phyloP scores from a whole-genome alignment of 2,329 filamentous ascomycete genomes.

The Penicillium sp. region DNA sequence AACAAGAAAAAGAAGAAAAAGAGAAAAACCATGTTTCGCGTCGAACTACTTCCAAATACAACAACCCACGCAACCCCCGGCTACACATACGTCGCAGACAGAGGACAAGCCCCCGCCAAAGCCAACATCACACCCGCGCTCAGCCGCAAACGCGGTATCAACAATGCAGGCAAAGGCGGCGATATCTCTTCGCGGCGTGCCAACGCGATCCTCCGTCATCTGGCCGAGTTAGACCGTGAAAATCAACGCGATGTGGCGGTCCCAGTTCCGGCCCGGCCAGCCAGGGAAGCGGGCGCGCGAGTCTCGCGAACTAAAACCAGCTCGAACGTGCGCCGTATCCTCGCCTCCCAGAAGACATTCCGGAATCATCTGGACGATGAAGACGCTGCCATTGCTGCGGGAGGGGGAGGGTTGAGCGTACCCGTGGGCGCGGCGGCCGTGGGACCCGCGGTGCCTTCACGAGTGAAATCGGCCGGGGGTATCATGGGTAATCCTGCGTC shows the following conservation, averaged over 20 bases:
- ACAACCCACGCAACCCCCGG: conserved; percentile 69
- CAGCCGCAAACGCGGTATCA: conserved; percentile 64
- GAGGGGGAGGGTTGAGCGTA: conserved; percentile 6
- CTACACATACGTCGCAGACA: conserved; percentile 87
- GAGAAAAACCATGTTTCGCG: conserved; percentile 53
- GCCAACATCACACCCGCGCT: conserved; percentile 46
- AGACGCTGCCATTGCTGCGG: conserved; percentile 35
- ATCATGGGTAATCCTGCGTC: background rate
- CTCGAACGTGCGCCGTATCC: conserved; percentile 43
- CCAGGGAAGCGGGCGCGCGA: conserved; percentile 33
- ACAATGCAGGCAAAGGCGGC: conserved; percentile 50
- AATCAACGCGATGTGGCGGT: conserved; percentile 68
- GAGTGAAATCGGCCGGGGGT: conserved; percentile 8
- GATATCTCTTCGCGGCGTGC: conserved; percentile 78
- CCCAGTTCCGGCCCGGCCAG: conserved; percentile 55
- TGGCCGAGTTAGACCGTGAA: conserved; percentile 77
- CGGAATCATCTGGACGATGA: conserved; percentile 48
- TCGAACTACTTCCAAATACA: conserved; percentile 72
- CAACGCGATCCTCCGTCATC: conserved; percentile 70
- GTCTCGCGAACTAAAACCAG: conserved; percentile 39
- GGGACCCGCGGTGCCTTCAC: conserved; percentile 9
- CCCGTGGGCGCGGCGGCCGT: conserved; percentile 3
- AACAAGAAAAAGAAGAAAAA: too few species aligned
- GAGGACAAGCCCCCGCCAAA: conserved; percentile 54
- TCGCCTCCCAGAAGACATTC: conserved; percentile 46